These are phyloP conservation scores for Cucurbita ficifolia DNA, from an alignment of 306 rosid genomes.

Conservation along the genomic window DNA sequence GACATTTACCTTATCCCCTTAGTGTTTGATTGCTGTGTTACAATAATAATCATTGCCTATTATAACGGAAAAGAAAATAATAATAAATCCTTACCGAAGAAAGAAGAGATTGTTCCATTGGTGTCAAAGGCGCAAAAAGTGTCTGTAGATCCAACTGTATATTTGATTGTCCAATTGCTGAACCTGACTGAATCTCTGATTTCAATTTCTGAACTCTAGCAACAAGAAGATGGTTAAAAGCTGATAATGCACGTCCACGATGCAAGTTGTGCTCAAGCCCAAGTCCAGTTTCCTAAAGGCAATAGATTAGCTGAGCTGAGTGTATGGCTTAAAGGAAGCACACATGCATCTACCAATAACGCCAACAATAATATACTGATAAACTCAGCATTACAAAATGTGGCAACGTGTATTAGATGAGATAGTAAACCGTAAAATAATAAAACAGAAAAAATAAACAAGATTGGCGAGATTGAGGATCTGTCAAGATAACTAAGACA, in stretches of 20 bases:
- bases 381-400: not conserved
- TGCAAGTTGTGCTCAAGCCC: slow-evolving; percentile 90
- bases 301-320: slow-evolving; percentile 12
- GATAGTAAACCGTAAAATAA: not conserved
- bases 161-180: slow-evolving; percentile 44
- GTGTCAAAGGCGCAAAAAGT: slow-evolving; percentile 63
- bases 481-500: not conserved
- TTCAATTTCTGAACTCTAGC: slow-evolving; percentile 62
- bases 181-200: slow-evolving; percentile 37
- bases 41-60: not conserved
- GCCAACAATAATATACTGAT: not conserved
- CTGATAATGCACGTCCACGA: slow-evolving; percentile 83
- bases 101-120: slow-evolving; percentile 55
- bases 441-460: not conserved
- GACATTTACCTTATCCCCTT: not conserved
- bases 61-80: not conserved
- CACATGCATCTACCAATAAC: slow-evolving; percentile 6
- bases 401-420: not conserved
- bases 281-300: slow-evolving; percentile 60
- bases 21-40: not conserved
- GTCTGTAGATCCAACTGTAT: slow-evolving; percentile 70
- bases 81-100: slow-evolving; percentile 47
- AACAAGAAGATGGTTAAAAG: slow-evolving; percentile 66
- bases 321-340: not conserved
- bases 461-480: not conserved